These are phyloP conservation scores for Gossypium davidsonii DNA, from an alignment of 441 rosid genomes.

Conservation along the genomic window DNA sequence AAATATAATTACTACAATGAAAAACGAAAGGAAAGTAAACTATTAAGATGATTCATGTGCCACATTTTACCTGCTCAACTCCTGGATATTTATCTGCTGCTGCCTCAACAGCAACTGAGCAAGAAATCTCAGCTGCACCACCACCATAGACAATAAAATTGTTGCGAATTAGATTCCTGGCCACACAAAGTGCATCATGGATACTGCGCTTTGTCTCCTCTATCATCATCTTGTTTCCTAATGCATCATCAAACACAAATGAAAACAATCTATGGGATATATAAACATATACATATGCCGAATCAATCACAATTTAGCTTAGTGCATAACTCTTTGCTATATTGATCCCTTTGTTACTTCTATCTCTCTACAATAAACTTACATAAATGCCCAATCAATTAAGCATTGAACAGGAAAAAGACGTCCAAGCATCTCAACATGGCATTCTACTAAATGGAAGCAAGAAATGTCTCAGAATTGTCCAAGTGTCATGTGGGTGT, in stretches of 20 bases:
- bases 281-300: not conserved
- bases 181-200: constrained; percentile 92
- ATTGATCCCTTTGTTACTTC: not conserved
- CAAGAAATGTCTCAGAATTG: not conserved
- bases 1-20: not conserved
- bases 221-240: constrained; percentile 96
- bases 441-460: not conserved
- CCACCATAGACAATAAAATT: constrained; percentile 96
- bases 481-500: not conserved
- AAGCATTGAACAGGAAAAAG: not conserved
- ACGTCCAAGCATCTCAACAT: not conserved
- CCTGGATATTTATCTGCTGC: constrained; percentile 88
- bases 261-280: not conserved
- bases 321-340: not conserved
- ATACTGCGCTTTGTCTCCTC: constrained; percentile 98
- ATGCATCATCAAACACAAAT: constrained; percentile 19
- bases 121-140: constrained; percentile 90
- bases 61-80: constrained; percentile 71
- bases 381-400: not conserved
- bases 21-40: not conserved
- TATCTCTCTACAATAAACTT: not conserved
- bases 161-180: constrained; percentile 90
- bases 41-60: not conserved
- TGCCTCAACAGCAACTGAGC: constrained; percentile 84
- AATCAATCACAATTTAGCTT: not conserved